Evolutionary conservation across 2,329 filamentous ascomycete genomes (phyloP), one percentile per base, ranked within the genome.

Genomic region (Diaporthe eres): DNA sequence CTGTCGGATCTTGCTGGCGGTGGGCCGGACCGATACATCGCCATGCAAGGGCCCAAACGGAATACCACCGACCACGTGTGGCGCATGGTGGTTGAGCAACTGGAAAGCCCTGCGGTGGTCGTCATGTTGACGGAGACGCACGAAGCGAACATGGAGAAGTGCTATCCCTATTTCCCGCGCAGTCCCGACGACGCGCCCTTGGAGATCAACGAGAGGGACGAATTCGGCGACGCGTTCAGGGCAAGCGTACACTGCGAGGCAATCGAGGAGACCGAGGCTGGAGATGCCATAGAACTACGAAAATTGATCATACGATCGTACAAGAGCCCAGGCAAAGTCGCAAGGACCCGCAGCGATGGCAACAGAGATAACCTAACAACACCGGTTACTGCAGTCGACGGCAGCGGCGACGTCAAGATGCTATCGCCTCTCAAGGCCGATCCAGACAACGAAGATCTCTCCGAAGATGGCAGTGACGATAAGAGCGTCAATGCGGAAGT

Each of bases 61-160:
- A 90, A 91, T 37, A 94, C 94, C 22, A 89, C 93, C 74, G 91
- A 92, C 79, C 95, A 98, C 81, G 94, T 98, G 78, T 99, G 96
- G 94, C 94, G 97, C 81, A 99, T 99, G 97, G 88, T 98, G 49
- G 94, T 94, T 82, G 93, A 97, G 81, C 95, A 97, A 84, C 84
- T 89, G 71, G 81, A 86, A 37, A 92, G 92, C 61, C 91, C 93
- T 3, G 95, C 92, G 1, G 95, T 98, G 74, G 93, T 98, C 72
- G 93, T 98, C 75, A 98, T 98, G 94, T 90, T 99, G 77, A 99
- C 96, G 3, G 95, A 95, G 82, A 96, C 95, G 37, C 89, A 94
- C 81, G 96, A 98, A 84, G 88, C 90, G 44, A 90, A 91, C 75
- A 87, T 90, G 80, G 92, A 97, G 83, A 98, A 98, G 84, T 98